Percentiles rank a stretch among this genome's conserved stretches.
These are phyloP conservation scores for Colletotrichum tropicale DNA, from an alignment of 2,329 filamentous ascomycete genomes.

Conservation along the genomic window DNA sequence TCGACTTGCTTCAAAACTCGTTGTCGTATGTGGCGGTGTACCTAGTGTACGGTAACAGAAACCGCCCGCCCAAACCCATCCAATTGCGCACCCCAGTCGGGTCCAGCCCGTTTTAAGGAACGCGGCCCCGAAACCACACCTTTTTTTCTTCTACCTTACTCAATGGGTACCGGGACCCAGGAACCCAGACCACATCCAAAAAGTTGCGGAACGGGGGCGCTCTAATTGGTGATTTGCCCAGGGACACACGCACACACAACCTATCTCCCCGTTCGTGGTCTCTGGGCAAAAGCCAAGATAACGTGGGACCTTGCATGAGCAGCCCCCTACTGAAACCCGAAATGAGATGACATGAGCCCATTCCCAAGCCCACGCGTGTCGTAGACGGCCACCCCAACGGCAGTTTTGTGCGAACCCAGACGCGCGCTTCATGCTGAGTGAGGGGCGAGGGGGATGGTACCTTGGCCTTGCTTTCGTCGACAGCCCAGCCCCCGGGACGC, in stretches of 20 bases:
- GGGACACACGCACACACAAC: background rate
- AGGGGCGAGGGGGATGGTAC: background rate
- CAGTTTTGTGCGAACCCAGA: background rate
- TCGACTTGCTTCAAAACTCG: background rate
- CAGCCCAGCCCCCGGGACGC: background rate
- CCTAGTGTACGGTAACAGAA: background rate
- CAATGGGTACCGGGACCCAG: background rate
- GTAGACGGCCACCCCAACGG: background rate
- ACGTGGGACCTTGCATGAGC: background rate
- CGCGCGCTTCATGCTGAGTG: constrained; percentile 1
- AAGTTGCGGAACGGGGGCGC: background rate
- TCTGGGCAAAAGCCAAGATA: background rate
- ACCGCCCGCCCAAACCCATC: background rate
- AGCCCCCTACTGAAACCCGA: constrained; percentile 7
- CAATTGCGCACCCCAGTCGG: background rate
- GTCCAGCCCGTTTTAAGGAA: constrained; percentile 1
- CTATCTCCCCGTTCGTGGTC: background rate
- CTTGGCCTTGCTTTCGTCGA: background rate
- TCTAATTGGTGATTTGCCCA: background rate
- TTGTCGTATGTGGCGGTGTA: background rate
- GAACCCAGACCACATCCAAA: background rate
- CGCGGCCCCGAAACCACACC: background rate
- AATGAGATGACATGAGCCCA: constrained; percentile 20
- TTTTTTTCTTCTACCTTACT: background rate
- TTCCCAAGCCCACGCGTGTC: constrained; percentile 11